These are phyloP conservation scores for Aureoboletus auriporus DNA, from an alignment of 768 basidiomycete species.

Conservation along the genomic window DNA sequence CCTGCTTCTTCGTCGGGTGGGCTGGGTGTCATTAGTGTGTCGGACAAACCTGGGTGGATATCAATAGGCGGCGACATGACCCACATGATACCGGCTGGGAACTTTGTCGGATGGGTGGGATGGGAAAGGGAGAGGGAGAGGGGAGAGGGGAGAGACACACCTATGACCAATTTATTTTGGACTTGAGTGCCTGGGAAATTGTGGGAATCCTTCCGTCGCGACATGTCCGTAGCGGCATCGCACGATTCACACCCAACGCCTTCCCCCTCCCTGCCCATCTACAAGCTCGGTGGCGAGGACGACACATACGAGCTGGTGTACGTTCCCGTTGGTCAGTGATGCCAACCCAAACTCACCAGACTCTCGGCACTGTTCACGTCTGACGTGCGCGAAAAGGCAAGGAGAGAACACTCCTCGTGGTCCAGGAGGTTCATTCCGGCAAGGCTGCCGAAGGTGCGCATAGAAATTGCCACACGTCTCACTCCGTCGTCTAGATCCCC, in stretches of 20 bases:
- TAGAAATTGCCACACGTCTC: constrained; percentile 13
- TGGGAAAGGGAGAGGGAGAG: too few species aligned
- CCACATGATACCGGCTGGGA: constrained; percentile 52
- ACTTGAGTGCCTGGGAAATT: too few species aligned
- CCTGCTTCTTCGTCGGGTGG: constrained; percentile 57
- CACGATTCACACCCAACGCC: constrained; percentile 45
- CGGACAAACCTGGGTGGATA: constrained; percentile 62
- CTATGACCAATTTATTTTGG: constrained; percentile 70
- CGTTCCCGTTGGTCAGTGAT: constrained; percentile 80
- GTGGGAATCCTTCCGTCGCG: too few species aligned
- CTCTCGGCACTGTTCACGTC: constrained; percentile 56
- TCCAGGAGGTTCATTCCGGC: constrained; percentile 87
- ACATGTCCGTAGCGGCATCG: constrained; percentile 44
- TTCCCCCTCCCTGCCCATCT: constrained; percentile 56
- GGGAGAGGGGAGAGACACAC: constrained; percentile 31
- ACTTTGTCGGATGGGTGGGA: constrained; percentile 41
- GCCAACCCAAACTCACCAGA: constrained; percentile 75
- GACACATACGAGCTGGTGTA: constrained; percentile 81
- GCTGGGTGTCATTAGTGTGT: constrained; percentile 44
- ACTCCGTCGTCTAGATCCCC: constrained; percentile 55
- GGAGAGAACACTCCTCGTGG: constrained; percentile 84
- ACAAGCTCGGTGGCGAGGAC: constrained; percentile 58
- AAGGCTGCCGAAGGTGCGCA: constrained; percentile 74
- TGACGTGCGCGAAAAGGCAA: constrained; percentile 54
- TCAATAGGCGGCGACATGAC: background rate